phyloP scores from a whole-genome alignment of 2,329 filamentous ascomycete species.

The Trichophaea hybrida region DNA sequence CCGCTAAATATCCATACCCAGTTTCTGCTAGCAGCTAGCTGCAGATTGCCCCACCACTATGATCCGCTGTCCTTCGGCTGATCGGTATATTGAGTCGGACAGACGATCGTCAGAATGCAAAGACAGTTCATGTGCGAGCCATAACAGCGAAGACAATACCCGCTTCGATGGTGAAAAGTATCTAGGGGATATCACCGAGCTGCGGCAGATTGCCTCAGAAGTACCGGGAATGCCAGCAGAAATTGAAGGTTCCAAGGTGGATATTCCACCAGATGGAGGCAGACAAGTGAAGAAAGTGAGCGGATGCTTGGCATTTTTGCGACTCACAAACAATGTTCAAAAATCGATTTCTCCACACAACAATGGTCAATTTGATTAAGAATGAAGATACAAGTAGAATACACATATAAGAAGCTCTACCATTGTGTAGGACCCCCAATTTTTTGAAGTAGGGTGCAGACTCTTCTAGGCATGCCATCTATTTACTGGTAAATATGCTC shows the following conservation, averaged over 20 bases:
- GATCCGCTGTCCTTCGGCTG: not conserved
- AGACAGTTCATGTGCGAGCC: not conserved
- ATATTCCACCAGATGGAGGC: conserved; percentile 45
- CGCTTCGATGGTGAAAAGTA: not conserved
- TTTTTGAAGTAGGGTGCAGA: too few species aligned
- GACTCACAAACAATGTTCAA: too few species aligned
- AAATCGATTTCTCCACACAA: too few species aligned
- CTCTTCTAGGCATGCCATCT: too few species aligned
- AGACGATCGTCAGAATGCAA: not conserved
- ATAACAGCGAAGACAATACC: not conserved
- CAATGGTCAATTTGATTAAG: too few species aligned
- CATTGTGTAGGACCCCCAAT: too few species aligned
- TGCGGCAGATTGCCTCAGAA: not conserved
- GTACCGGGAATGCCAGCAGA: not conserved
- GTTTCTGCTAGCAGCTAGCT: not conserved
- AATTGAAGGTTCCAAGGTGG: conserved; percentile 13
- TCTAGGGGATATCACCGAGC: not conserved
- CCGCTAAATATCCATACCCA: too few species aligned
- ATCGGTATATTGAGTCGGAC: not conserved
- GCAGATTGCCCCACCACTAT: not conserved
- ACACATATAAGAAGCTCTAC: too few species aligned
- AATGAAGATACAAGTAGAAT: too few species aligned
- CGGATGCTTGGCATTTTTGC: too few species aligned
- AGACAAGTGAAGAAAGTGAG: too few species aligned
- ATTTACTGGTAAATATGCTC: too few species aligned